Percentiles rank a stretch among this genome's conserved stretches.
phyloP scores from a whole-genome alignment of 352 stramenopile species.

The Pythium brachiatum region DNA sequence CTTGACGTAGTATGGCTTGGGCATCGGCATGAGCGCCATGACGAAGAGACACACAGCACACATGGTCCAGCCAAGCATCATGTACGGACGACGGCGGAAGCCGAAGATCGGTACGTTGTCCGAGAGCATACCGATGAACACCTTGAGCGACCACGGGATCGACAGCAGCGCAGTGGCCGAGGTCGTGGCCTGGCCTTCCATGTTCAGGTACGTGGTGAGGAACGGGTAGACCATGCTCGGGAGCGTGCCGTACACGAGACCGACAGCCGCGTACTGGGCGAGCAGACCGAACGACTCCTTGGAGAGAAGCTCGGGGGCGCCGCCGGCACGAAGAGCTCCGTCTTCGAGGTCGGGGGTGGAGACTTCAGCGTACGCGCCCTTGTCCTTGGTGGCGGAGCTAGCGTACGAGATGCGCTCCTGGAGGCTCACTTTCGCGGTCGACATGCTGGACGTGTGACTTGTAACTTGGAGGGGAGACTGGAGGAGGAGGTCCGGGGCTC shows the following conservation, averaged over 20 bases:
- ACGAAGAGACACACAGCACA: conserved; percentile 22
- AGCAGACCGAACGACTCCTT: conserved; percentile 30
- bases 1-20: conserved; percentile 26
- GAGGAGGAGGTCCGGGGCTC: not conserved
- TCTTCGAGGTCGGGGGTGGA: conserved; percentile 9
- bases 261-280: conserved; percentile 31
- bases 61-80: conserved; percentile 36
- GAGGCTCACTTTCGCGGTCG: conserved; percentile 17
- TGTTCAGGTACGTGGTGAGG: conserved; percentile 33
- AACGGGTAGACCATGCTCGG: conserved; percentile 33
- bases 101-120: conserved; percentile 41
- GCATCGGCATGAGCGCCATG: conserved; percentile 30
- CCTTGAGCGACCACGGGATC: conserved; percentile 41
- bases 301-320: conserved; percentile 23
- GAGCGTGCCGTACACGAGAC: conserved; percentile 32
- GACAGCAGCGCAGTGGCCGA: conserved; percentile 27
- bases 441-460: conserved; percentile 14
- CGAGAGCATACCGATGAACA: conserved; percentile 39
- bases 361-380: not conserved
- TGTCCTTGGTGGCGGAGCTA: conserved; percentile 24
- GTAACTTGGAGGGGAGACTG: not conserved
- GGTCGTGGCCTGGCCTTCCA: conserved; percentile 29
- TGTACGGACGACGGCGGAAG: conserved; percentile 40
- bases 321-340: conserved; percentile 26
- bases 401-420: conserved; percentile 28